Evolutionary conservation across 169 alveolate species (phyloP), one percentile per base, ranked within the genome.

Genomic region (Plasmodium adleri): DNA sequence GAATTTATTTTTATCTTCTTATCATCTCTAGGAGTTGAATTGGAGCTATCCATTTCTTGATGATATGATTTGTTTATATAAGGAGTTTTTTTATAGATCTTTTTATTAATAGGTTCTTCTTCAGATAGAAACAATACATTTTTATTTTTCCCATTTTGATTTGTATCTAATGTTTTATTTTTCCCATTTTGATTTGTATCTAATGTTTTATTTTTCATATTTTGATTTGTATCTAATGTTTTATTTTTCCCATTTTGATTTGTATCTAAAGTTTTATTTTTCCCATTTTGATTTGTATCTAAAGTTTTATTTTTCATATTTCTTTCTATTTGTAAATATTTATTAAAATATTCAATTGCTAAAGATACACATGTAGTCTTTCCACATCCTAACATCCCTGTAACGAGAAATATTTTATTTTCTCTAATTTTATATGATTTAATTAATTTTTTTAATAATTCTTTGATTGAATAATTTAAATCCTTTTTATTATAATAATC

Each of bases 381-480:
- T 52, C 89, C 89, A 45, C 89, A 78, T 0, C 89, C 89, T 22
- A 78, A 43, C 89, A 78, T 78, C 0, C 89, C 89, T 6, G 89
- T 78, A 3, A 78, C 76, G 9, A 78, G 39, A 17, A 78, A 78
- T 49, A 78, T 78, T 64, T 78, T 78, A 45, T 78, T 78, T 70
- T 78, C 89, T 45, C 89, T 8, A 70, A 78, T 78, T 43, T 66
- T 78, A 59, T 78, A 78, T 13, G 89, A 78, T 58, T 66, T 78
- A 5, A 78, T 78, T 43, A 78, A 45, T 52, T 78, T 78, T n/a
- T 26, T 78, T 24, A 78, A 52, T 10, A 78, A 58, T 56, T 78
- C 89, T 47, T 78, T 78, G 22, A 78, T 78, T 24, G 75, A 64
- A 24, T 63, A 78, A 24, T 78, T 78, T 15, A 78, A 60, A 43